A percentile compares a stretch with the other conserved stretches of the same genome.
Conservation (phyloP, 1,284 basidiomycete genomes). For the Afroboletus lepidellus region DNA sequence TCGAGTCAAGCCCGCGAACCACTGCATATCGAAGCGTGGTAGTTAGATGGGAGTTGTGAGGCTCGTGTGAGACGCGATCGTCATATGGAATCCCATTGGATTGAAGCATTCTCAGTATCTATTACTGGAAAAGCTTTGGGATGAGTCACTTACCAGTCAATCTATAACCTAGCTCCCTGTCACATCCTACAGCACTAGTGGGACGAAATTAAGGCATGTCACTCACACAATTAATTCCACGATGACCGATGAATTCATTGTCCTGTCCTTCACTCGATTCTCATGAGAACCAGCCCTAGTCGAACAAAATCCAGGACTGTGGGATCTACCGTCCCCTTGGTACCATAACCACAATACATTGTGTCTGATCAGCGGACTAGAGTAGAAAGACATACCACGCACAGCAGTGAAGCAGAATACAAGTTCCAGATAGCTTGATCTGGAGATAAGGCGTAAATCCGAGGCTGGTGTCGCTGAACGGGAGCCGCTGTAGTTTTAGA, state of each 20-base stretch:
- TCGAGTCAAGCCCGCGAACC: background rate
- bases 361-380: background rate
- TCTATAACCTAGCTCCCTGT: background rate
- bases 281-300: background rate
- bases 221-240: background rate
- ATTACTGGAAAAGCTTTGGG: background rate
- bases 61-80: background rate
- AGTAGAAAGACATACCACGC: slow-evolving; percentile 1
- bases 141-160: background rate
- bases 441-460: slow-evolving; percentile 6
- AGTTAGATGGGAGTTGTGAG: no score
- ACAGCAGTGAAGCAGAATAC: background rate
- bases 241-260: background rate
- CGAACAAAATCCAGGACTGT: background rate
- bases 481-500: background rate
- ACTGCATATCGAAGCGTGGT: background rate
- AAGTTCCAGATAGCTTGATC: background rate
- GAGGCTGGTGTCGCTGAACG: background rate
- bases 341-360: background rate
- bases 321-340: background rate
- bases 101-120: background rate
- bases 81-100: background rate
- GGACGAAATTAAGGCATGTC: background rate
- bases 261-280: background rate
- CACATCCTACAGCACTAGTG: background rate